Evolutionary conservation across 78 protist genomes (phyloP).

Genomic region (Dictyostelium discoideum): DNA sequence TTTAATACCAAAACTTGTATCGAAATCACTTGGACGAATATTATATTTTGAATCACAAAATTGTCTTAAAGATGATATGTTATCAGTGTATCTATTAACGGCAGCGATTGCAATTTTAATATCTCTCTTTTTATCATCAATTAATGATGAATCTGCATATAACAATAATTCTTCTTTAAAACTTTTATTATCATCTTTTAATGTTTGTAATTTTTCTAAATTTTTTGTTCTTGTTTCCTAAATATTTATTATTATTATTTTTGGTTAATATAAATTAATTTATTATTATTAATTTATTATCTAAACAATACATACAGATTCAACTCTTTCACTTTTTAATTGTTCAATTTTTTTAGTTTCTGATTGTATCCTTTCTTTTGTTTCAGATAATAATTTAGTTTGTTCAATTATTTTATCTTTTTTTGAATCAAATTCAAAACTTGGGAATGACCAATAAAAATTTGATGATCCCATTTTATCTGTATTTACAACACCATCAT

Average conservation of each 20-base stretch:
- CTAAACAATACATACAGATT: constrained; percentile 1
- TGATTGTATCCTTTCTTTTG: constrained; percentile 12
- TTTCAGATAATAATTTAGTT: not conserved
- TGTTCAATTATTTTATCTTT: constrained; percentile 12
- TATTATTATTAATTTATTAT: not conserved
- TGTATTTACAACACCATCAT: constrained; percentile 56
- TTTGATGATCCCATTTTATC: constrained; percentile 53
- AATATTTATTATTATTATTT: no score
- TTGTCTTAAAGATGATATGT: constrained; percentile 23
- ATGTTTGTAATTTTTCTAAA: constrained; percentile 7
- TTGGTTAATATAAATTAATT: not conserved
- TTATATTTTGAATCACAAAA: constrained; percentile 55
- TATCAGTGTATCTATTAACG: constrained; percentile 45
- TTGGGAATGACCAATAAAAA: constrained; percentile 61
- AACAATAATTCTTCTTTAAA: constrained; percentile 32
- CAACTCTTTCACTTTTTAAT: constrained; percentile 19
- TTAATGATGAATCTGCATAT: constrained; percentile 37
- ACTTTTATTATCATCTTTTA: not conserved
- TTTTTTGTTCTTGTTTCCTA: constrained; percentile 50
- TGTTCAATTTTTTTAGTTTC: constrained; percentile 16
- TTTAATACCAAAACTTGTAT: constrained; percentile 37
- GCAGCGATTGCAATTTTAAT: constrained; percentile 39
- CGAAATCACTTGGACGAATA: constrained; percentile 14
- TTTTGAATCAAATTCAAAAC: constrained; percentile 30
- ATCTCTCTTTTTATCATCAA: constrained; percentile 29